phyloP scores from a whole-genome alignment of 768 basidiomycete species.

The Tephrocybe sp. region DNA sequence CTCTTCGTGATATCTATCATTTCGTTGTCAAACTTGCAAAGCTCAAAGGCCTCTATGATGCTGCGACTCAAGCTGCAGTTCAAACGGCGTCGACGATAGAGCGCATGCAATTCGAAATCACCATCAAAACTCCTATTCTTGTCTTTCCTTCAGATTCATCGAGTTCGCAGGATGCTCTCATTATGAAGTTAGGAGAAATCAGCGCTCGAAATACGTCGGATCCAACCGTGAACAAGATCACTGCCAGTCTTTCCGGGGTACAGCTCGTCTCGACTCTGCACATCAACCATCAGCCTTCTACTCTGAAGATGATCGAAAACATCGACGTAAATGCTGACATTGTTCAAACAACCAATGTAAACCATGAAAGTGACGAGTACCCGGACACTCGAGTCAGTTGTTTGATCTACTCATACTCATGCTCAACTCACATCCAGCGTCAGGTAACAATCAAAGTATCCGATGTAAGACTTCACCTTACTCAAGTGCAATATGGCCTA shows the following conservation, averaged over 20 bases:
- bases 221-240: conserved; percentile 52
- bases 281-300: conserved; percentile 39
- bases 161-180: conserved; percentile 62
- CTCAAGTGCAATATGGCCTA: conserved; percentile 77
- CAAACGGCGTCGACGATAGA: conserved; percentile 92
- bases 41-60: conserved; percentile 92
- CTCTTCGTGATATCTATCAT: conserved; percentile 83
- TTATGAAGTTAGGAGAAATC: conserved; percentile 87
- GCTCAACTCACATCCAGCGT: not conserved
- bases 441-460: conserved; percentile 75
- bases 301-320: conserved; percentile 88
- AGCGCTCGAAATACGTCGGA: conserved; percentile 75
- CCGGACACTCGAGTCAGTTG: conserved; percentile 74
- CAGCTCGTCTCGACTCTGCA: conserved; percentile 73
- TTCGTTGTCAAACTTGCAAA: conserved; percentile 84
- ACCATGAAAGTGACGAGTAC: conserved; percentile 49
- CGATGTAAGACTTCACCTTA: conserved; percentile 80
- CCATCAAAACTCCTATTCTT: conserved; percentile 88
- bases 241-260: conserved; percentile 79
- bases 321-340: conserved; percentile 73
- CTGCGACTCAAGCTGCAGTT: conserved; percentile 89
- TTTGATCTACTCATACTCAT: not conserved
- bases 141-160: conserved; percentile 75
- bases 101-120: conserved; percentile 89
- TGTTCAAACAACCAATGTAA: conserved; percentile 55